A percentile compares a stretch with the other conserved stretches of the same genome.
phyloP scores from a whole-genome alignment of 805 yeast genomes.

The Grigorovia transvaalensis region DNA sequence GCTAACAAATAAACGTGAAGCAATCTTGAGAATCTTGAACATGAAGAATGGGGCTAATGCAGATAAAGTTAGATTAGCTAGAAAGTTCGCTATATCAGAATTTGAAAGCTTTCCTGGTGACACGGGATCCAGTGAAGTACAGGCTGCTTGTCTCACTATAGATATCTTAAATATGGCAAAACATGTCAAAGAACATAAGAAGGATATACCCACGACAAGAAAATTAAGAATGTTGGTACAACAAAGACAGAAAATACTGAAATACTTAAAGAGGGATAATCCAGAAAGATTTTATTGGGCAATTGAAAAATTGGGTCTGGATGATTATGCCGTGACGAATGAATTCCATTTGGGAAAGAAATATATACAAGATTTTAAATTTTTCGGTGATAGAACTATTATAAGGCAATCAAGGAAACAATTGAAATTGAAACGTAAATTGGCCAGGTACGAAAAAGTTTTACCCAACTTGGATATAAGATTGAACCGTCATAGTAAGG shows the following conservation, averaged over 20 bases:
- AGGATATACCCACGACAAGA: constrained; percentile 65
- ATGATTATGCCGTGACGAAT: constrained; percentile 63
- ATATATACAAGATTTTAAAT: constrained; percentile 67
- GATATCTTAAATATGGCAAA: constrained; percentile 67
- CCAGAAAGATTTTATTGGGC: constrained; percentile 81
- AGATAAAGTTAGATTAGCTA: constrained; percentile 50
- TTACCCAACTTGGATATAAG: constrained; percentile 7
- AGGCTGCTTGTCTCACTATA: constrained; percentile 83
- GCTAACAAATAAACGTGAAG: constrained; percentile 53
- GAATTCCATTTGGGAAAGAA: constrained; percentile 76
- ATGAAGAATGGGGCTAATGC: constrained; percentile 57
- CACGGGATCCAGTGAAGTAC: constrained; percentile 92
- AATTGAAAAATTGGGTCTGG: constrained; percentile 76
- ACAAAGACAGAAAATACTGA: constrained; percentile 72
- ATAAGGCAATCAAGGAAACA: constrained; percentile 46
- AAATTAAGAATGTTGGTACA: constrained; percentile 75
- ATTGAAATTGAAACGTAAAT: constrained; percentile 37
- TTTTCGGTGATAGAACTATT: constrained; percentile 60
- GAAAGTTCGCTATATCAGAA: constrained; percentile 60
- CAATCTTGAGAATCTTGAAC: constrained; percentile 59
- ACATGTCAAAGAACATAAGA: constrained; percentile 58
- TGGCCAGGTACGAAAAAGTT: constrained; percentile 37
- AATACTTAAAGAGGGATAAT: constrained; percentile 69
- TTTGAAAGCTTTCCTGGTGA: constrained; percentile 80
- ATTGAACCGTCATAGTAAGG: background rate